Evolutionary conservation across 441 rosid genomes (phyloP).

Genomic region (Hura crepitans): DNA sequence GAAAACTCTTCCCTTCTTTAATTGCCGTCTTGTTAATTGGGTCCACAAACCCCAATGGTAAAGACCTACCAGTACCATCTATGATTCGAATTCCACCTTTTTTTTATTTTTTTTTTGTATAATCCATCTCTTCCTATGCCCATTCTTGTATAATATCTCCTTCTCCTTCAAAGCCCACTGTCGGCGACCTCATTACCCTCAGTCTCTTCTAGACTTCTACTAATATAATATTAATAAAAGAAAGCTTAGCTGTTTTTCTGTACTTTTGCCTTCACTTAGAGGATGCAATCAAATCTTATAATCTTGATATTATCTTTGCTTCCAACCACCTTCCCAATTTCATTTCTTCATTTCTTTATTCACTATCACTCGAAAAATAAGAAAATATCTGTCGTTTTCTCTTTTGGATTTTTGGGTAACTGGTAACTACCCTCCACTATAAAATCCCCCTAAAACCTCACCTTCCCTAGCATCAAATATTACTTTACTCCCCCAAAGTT

Average conservation of each 20-base stretch:
- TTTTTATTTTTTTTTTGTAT: no score
- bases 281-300: slow-evolving; percentile 33
- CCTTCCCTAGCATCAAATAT: not conserved
- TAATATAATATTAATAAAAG: not conserved
- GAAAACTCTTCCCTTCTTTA: not conserved
- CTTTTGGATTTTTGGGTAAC: not conserved
- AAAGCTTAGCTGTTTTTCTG: slow-evolving; percentile 41
- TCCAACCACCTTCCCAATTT: slow-evolving; percentile 46
- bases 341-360: slow-evolving; percentile 16
- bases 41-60: slow-evolving; percentile 1
- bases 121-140: no score
- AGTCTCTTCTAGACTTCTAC: not conserved
- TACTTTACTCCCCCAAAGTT: not conserved
- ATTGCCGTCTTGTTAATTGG: slow-evolving; percentile 18
- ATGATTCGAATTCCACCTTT: no score
- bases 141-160: no score
- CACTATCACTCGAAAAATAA: not conserved
- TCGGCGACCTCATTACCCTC: slow-evolving; percentile 30
- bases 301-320: slow-evolving; percentile 27
- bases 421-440: slow-evolving; percentile 1
- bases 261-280: slow-evolving; percentile 24
- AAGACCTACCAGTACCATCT: not conserved
- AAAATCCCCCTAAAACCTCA: slow-evolving; percentile 20
- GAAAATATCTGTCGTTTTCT: not conserved
- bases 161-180: slow-evolving; percentile 22